phyloP scores from a whole-genome alignment of 1,284 basidiomycete species.

The Entoloma clypeatum region DNA sequence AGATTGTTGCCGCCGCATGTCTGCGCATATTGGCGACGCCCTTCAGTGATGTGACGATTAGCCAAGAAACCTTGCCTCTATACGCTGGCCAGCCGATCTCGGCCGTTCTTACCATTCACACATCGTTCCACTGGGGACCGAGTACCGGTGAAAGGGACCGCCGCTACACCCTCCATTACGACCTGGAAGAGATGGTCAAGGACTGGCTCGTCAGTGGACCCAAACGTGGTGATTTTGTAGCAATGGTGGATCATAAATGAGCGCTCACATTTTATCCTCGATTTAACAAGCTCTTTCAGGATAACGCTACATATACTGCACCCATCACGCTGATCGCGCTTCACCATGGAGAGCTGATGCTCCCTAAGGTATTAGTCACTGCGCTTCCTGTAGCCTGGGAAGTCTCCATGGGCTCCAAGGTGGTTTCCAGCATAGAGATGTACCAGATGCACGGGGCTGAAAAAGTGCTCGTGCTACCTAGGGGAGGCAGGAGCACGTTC shows the following conservation, averaged over 20 bases:
- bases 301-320: constrained; percentile 51
- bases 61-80: constrained; percentile 38
- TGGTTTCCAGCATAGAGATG: constrained; percentile 63
- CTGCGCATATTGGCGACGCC: constrained; percentile 46
- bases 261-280: neutral
- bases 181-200: constrained; percentile 68
- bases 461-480: constrained; percentile 66
- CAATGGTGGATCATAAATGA: constrained; percentile 42
- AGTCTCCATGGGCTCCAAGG: constrained; percentile 52
- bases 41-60: constrained; percentile 28
- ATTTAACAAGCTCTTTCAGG: constrained; percentile 34
- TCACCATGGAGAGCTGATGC: constrained; percentile 67
- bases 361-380: constrained; percentile 66
- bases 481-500: constrained; percentile 77
- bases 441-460: constrained; percentile 77
- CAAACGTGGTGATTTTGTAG: constrained; percentile 74
- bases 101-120: constrained; percentile 58
- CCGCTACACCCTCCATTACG: constrained; percentile 62
- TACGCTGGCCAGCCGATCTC: constrained; percentile 80
- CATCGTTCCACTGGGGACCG: constrained; percentile 72
- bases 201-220: constrained; percentile 83
- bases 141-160: constrained; percentile 38
- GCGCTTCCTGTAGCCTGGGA: constrained; percentile 51
- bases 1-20: constrained; percentile 73
- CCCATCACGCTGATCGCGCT: constrained; percentile 74